Evolutionary conservation across 1,139 yeast genomes (phyloP), one percentile per base, ranked within the genome.

Genomic region (Pichia kudriavzevii): DNA sequence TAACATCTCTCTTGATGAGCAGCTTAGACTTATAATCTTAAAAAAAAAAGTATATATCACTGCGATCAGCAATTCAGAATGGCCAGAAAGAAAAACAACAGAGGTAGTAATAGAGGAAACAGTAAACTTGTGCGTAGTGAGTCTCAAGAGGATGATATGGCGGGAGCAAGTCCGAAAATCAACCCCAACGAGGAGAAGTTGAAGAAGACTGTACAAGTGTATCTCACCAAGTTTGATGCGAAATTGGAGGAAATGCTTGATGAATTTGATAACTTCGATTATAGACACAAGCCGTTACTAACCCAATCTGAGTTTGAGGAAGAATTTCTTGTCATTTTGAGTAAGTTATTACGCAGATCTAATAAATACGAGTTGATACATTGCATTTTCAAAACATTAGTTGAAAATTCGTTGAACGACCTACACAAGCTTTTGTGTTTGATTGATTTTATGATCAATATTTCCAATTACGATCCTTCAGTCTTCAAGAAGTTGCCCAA

Each of bases 261-360:
- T 13, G 41, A 47, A 14, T 42, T 41, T 26, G 38, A 39, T 5
- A 39, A 38, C 13, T 42, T 41, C 27, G 52, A 50, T 34, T 42
- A 45, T 28, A 45, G 38, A 6, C 32, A 31, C 19, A 36, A 35
- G 32, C 52, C 53, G 8, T 32, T 47, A 10, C 33, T 48, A 17
- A 40, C 47, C 2, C 42, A 43, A 22, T 24, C 34, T 4, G 50
- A 47, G 22, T 51, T 49, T 39, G 49, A 48, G 32, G 46, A 46
- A 11, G 40, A 46, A 9, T 39, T 47, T 15, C 30, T 48, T 23
- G 34, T 32, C 6, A 26, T 39, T 7, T 31, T 48, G 10, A 31
- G 35, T 11, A 46, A 45, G 8, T 22, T 48, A 4, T 30, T 48
- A 17, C 36, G 39, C n/a, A 22, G 32, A 18, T 26, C 28, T 2